A percentile compares a stretch with the other conserved stretches of the same genome.
These are phyloP conservation scores for Solanum hybrid DNA, from an alignment of 305 asterid species.

Conservation along the genomic window DNA sequence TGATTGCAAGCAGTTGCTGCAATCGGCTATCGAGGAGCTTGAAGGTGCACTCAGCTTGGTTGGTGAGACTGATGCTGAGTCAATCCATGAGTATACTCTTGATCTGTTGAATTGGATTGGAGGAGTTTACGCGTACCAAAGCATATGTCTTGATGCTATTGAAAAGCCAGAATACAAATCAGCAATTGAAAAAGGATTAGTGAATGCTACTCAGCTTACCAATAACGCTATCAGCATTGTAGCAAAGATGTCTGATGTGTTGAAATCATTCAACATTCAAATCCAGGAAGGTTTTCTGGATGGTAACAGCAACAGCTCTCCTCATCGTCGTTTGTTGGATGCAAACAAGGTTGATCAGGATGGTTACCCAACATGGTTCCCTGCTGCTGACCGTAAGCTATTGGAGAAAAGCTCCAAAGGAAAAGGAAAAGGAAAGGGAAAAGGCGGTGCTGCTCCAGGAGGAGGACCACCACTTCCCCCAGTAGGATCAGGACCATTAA, in stretches of 20 bases:
- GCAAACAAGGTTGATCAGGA: constrained; percentile 12
- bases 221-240: constrained; percentile 53
- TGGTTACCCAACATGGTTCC: constrained; percentile 50
- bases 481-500: not conserved
- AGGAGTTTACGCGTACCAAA: constrained; percentile 36
- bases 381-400: constrained; percentile 42
- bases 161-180: constrained; percentile 30
- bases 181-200: constrained; percentile 27
- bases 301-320: not conserved
- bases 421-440: not conserved
- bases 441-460: not conserved
- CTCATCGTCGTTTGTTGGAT: constrained; percentile 23
- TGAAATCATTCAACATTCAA: constrained; percentile 30
- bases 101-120: constrained; percentile 56
- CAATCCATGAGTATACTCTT: constrained; percentile 22
- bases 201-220: constrained; percentile 49
- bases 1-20: constrained; percentile 48
- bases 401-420: constrained; percentile 2
- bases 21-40: constrained; percentile 33
- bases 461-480: not conserved
- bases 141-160: constrained; percentile 38
- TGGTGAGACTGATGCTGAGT: constrained; percentile 17
- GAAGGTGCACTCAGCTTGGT: constrained; percentile 27
- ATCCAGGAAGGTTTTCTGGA: not conserved
- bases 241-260: constrained; percentile 24